Evolutionary conservation across 768 basidiomycete genomes (phyloP).

Genomic region (Coprinopsis marcescibilis): DNA sequence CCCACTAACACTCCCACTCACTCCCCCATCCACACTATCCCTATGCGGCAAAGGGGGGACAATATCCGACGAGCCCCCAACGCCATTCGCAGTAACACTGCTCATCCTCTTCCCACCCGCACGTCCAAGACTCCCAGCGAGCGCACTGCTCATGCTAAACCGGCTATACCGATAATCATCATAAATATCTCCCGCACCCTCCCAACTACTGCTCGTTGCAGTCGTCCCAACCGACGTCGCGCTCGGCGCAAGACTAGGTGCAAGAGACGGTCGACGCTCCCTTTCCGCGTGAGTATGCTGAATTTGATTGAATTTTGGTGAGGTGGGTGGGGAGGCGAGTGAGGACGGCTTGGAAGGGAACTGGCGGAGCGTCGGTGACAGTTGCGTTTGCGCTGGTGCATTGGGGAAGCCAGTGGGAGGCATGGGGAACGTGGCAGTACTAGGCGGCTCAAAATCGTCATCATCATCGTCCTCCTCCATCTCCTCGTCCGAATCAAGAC

Average conservation of each 20-base stretch:
- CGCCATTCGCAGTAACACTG: not conserved
- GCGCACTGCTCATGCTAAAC: constrained; percentile 42
- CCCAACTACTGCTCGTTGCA: constrained; percentile 39
- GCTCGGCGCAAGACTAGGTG: not conserved
- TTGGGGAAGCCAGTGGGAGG: not conserved
- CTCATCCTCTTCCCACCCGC: not conserved
- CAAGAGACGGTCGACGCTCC: not conserved
- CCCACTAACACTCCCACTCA: not conserved
- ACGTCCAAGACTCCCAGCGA: not conserved
- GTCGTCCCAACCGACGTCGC: constrained; percentile 11
- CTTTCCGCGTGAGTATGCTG: not conserved
- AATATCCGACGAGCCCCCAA: not conserved
- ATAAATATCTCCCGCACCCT: constrained; percentile 68
- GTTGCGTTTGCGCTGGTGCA: too few species aligned
- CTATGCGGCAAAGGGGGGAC: constrained; percentile 5
- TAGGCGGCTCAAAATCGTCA: not conserved
- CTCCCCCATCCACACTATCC: not conserved
- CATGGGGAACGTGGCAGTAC: constrained; percentile 5
- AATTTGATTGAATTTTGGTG: too few species aligned
- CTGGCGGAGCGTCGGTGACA: too few species aligned
- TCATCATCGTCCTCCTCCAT: constrained; percentile 14
- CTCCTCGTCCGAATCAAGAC: constrained; percentile 15
- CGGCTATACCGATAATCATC: constrained; percentile 76
- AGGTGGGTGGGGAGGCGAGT: too few species aligned
- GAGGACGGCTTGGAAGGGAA: too few species aligned